phyloP scores from a whole-genome alignment of 2,329 filamentous ascomycete genomes.

The Aspergillus novofumigatus region DNA sequence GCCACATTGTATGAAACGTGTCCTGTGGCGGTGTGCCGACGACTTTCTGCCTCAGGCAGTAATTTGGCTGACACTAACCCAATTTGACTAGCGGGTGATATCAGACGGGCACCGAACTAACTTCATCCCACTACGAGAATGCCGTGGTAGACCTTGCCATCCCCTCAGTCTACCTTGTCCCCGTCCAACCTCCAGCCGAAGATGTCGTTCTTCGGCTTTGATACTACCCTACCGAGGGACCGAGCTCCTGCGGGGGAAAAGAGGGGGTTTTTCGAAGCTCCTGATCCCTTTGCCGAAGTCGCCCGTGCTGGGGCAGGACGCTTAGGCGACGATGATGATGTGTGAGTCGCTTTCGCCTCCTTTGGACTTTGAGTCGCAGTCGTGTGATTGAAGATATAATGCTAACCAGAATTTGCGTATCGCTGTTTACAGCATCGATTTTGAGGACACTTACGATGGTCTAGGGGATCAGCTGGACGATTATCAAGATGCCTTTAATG shows the following conservation, averaged over 20 bases:
- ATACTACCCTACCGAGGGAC: conserved; percentile 63
- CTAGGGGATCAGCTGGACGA: conserved; percentile 88
- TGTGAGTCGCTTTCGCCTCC: conserved; percentile 46
- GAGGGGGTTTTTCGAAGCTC: conserved; percentile 71
- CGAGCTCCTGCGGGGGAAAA: conserved; percentile 65
- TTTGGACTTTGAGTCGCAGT: not conserved
- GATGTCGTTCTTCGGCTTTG: conserved; percentile 94
- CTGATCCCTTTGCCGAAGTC: conserved; percentile 85
- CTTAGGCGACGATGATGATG: conserved; percentile 56
- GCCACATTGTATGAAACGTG: not conserved
- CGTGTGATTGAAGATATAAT: not conserved
- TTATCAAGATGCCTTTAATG: conserved; percentile 89
- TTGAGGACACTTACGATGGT: conserved; percentile 96
- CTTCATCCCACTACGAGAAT: conserved; percentile 23
- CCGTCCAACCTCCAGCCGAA: conserved; percentile 18
- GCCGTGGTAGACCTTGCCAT: conserved; percentile 15
- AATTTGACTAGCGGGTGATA: conserved; percentile 17
- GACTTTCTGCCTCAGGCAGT: conserved; percentile 11
- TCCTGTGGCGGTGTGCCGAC: not conserved
- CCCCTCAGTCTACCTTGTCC: conserved; percentile 11
- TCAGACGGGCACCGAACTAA: conserved; percentile 14
- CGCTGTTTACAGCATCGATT: conserved; percentile 60
- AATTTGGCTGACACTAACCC: conserved; percentile 2
- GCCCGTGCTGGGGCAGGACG: conserved; percentile 51
- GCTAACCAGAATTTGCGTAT: conserved; percentile 2